Percentiles rank a stretch among this genome's conserved stretches.
These are phyloP conservation scores for Suillus paluster DNA, from an alignment of 768 basidiomycete species.

Conservation along the genomic window DNA sequence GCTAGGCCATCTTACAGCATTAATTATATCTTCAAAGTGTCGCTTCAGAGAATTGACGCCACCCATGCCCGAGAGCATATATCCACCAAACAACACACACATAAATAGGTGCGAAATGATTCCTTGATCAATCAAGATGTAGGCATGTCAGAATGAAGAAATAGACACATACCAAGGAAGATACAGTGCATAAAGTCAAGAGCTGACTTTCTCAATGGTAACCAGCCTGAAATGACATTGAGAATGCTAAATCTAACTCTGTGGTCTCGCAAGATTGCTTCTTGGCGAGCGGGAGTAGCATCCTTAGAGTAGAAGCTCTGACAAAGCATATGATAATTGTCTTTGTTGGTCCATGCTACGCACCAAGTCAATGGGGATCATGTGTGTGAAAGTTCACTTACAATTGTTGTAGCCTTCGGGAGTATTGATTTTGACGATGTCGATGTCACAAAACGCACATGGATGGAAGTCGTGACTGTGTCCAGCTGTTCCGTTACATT, in stretches of 20 bases:
- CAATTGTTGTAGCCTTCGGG: background rate
- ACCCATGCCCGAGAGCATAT: background rate
- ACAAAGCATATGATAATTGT: background rate
- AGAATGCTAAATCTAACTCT: background rate
- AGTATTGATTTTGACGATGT: background rate
- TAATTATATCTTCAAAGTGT: background rate
- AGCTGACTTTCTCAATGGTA: background rate
- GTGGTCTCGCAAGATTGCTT: background rate
- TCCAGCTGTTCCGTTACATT: background rate
- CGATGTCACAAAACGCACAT: background rate
- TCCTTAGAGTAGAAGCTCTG: background rate
- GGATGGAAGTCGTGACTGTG: background rate
- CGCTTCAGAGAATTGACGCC: background rate
- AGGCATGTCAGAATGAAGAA: background rate
- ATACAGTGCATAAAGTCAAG: background rate
- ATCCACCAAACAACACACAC: background rate
- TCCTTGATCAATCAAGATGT: background rate
- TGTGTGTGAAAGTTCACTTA: background rate
- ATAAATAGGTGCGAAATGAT: background rate
- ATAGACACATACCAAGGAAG: background rate
- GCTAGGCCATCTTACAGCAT: background rate
- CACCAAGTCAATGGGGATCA: background rate
- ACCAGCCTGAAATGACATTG: background rate
- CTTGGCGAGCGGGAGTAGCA: background rate
- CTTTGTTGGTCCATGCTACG: background rate